A percentile compares a stretch with the other conserved stretches of the same genome.
phyloP scores from a whole-genome alignment of 371 early-diverging fungal species.

The Gilbertella persicaria region DNA sequence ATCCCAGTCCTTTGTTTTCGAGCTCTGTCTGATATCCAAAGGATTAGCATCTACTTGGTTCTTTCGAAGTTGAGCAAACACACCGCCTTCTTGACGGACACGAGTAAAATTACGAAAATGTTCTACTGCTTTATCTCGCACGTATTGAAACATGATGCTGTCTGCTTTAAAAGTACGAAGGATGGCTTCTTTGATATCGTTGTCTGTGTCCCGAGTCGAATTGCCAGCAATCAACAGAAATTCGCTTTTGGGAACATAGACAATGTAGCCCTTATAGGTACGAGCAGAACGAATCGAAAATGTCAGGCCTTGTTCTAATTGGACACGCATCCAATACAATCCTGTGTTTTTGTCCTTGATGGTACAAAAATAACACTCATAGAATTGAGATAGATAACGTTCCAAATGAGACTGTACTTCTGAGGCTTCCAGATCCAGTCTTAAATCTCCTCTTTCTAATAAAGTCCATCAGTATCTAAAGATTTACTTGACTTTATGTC shows the following conservation, averaged over 20 bases:
- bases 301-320: background rate
- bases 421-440: background rate
- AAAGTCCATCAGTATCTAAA: no score
- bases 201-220: conserved; percentile 31
- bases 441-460: conserved; percentile 6
- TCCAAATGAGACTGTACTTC: background rate
- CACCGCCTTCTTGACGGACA: conserved; percentile 44
- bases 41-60: conserved; percentile 56
- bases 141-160: conserved; percentile 3
- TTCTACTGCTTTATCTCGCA: conserved; percentile 32
- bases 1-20: background rate
- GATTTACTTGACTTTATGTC: no score
- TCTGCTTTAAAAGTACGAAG: conserved; percentile 30
- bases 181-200: conserved; percentile 47
- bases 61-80: conserved; percentile 39
- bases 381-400: conserved; percentile 4
- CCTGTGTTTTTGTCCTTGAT: conserved; percentile 23
- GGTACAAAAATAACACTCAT: conserved; percentile 32
- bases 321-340: conserved; percentile 52
- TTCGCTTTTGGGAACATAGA: conserved; percentile 49
- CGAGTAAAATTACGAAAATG: conserved; percentile 36
- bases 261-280: conserved; percentile 34
- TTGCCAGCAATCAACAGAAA: conserved; percentile 32
- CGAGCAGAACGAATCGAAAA: conserved; percentile 32
- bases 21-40: conserved; percentile 31